Percentiles rank a stretch among this genome's conserved stretches.
Evolutionary conservation across 1,284 basidiomycete species (phyloP).

Genomic region (Thecaphora thlaspeos): DNA sequence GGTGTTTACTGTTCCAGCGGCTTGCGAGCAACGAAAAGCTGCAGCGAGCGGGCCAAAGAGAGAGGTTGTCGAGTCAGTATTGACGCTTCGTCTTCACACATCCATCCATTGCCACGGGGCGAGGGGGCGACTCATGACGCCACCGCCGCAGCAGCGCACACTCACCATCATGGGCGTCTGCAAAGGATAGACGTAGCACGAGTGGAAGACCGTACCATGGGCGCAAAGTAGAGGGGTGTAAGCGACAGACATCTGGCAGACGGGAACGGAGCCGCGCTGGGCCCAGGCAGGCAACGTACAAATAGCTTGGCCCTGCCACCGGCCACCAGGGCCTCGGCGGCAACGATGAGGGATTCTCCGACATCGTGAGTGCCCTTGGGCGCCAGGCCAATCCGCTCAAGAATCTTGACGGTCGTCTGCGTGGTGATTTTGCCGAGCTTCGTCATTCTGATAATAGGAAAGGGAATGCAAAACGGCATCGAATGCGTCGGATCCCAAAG

Average conservation of each 20-base stretch:
- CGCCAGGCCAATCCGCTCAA: constrained; percentile 77
- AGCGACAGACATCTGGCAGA: not conserved
- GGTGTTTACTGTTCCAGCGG: constrained; percentile 3
- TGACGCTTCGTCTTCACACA: no score
- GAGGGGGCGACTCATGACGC: no score
- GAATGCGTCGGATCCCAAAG: no score
- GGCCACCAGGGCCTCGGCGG: constrained; percentile 74
- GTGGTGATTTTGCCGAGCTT: constrained; percentile 82
- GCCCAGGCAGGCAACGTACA: not conserved
- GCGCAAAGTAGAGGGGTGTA: constrained; percentile 8
- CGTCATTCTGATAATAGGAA: constrained; percentile 72
- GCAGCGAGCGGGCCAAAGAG: no score
- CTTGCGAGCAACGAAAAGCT: constrained; percentile 28
- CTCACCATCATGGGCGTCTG: constrained; percentile 10
- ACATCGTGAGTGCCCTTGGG: constrained; percentile 93
- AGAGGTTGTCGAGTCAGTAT: no score
- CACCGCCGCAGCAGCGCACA: no score
- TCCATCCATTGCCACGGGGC: no score
- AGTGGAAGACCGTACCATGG: constrained; percentile 7
- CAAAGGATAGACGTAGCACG: not conserved
- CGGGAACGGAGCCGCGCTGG: no score
- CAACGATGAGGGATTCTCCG: constrained; percentile 82
- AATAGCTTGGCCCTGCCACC: constrained; percentile 81
- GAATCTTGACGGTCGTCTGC: constrained; percentile 73
- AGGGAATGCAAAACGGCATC: constrained; percentile 64